Evolutionary conservation across 208 protist species (phyloP).

Genomic region (Acanthamoeba sp.): DNA sequence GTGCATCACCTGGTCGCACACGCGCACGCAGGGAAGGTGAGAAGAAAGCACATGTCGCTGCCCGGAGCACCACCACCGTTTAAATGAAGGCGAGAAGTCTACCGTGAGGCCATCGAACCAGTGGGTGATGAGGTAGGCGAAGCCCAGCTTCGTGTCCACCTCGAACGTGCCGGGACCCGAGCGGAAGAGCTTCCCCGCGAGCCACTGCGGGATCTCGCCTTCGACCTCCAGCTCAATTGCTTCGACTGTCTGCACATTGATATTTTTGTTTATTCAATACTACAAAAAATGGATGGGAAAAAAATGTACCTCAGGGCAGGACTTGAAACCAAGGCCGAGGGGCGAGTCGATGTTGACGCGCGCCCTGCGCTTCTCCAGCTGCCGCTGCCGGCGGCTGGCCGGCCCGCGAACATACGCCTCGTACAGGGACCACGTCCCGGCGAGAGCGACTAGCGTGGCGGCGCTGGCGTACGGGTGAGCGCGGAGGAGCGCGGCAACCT

Average conservation of each 20-base stretch:
- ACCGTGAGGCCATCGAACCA: conserved; percentile 43
- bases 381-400: neutral
- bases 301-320: conserved; percentile 32
- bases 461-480: neutral
- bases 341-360: neutral
- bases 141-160: neutral
- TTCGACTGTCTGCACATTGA: neutral
- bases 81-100: neutral
- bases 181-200: neutral
- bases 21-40: neutral
- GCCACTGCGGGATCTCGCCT: neutral
- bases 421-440: neutral
- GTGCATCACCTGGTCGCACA: conserved; percentile 5
- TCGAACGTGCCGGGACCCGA: conserved; percentile 4
- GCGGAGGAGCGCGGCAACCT: neutral
- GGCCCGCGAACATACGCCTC: neutral
- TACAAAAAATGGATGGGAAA: too few species aligned
- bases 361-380: neutral
- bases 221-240: neutral
- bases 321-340: conserved; percentile 22
- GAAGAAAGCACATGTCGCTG: too few species aligned
- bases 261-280: neutral
- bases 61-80: too few species aligned
- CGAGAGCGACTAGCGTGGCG: neutral
- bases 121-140: neutral